Evolutionary conservation across 441 rosid genomes (phyloP), one percentile per base, ranked within the genome.

Genomic region (Daphne laureola): DNA sequence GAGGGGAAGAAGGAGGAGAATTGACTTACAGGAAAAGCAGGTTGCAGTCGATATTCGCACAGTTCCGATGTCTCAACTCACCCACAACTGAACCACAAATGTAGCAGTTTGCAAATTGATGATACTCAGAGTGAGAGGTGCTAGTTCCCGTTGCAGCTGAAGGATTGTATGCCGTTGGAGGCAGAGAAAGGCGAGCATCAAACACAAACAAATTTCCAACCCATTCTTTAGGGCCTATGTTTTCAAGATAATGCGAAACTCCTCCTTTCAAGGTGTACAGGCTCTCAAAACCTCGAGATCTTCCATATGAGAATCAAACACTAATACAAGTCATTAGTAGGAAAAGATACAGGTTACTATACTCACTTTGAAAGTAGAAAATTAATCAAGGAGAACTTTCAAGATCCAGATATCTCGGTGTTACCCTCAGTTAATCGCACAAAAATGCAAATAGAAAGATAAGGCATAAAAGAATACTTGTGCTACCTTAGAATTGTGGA

Each of bases 11-110:
- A 14, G 3, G 11, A 23, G 11, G 47, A 15, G 51, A 51, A 44
- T 35, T 41, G 35, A 79, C 98, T 81, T 61, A 91, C 98, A 87
- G 71, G 54, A 80, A 82, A 52, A 91, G 96, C 44, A 65, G 74
- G 80, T 90, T 90, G 77, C 96, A 90, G 72, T 90, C 92, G 44
- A 85, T 74, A 78, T 90, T 90, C 48, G 98, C 94, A 73, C 98
- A 90, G 71, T 90, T 90, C 51, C 95, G 79, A 63, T 90, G 98
- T 69, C 90, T 80, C 60, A 86, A 75, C 59, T 79, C 87, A 40
- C 40, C 46, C 56, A 83, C 86, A 54, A 80, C 76, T 46, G 80
- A 80, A 49, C 78, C 72, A 55, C 95, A 91, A 40, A 75, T 50
- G 51, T 76, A 78, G 77, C 96, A 87, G 56, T 64, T 75, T 25